These are phyloP conservation scores for Friedmanniomyces simplex DNA, from an alignment of 495 filamentous ascomycete species.

Conservation along the genomic window DNA sequence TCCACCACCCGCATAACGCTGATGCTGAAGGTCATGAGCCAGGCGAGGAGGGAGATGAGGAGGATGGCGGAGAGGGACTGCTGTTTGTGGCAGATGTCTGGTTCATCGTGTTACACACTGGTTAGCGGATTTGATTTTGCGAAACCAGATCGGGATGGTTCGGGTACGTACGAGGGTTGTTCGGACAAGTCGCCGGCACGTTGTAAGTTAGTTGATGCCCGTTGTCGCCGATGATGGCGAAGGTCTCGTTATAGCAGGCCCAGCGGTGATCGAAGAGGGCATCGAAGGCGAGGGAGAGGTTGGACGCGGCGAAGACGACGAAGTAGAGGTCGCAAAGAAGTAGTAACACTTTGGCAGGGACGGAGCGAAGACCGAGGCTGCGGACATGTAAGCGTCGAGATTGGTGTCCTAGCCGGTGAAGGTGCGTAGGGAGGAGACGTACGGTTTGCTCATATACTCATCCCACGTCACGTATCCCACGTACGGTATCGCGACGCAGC, in stretches of 20 bases:
- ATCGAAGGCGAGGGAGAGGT: conserved; percentile 80
- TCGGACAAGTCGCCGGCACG: conserved; percentile 12
- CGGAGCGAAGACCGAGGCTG: conserved; percentile 63
- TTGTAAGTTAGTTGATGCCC: conserved; percentile 25
- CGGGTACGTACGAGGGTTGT: conserved; percentile 5
- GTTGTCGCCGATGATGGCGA: conserved; percentile 10
- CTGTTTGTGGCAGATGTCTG: conserved; percentile 55
- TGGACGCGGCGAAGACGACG: conserved; percentile 90
- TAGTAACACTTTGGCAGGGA: conserved; percentile 73
- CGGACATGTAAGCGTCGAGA: neutral
- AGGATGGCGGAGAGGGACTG: conserved; percentile 71
- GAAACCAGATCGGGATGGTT: no score
- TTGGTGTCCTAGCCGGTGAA: neutral
- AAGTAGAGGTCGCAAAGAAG: conserved; percentile 89
- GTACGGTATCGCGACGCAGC: conserved; percentile 80
- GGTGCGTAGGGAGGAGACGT: neutral
- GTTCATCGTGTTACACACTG: conserved; percentile 10
- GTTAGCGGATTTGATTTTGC: conserved; percentile 34
- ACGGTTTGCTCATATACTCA: conserved; percentile 85
- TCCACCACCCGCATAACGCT: conserved; percentile 24
- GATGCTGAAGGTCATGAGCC: conserved; percentile 67
- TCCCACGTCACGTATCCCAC: conserved; percentile 89
- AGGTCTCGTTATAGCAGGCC: conserved; percentile 41
- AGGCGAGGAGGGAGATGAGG: conserved; percentile 72
- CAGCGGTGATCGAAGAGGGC: conserved; percentile 63